Base-by-base conservation (phyloP, 139 green algal genomes). In the Tetradesmus obliquus region DNA sequence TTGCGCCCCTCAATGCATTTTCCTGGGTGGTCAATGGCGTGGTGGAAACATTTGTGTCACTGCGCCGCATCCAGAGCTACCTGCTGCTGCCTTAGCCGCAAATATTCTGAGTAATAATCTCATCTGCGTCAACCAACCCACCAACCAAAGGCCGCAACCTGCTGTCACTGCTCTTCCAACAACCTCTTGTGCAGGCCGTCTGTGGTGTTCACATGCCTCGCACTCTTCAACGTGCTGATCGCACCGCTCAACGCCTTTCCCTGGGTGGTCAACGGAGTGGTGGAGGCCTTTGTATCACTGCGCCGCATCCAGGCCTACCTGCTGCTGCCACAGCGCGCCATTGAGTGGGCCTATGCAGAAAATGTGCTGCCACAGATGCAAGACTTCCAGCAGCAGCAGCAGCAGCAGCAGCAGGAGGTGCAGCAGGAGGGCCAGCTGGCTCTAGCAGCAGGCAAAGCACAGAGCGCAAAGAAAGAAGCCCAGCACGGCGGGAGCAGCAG, bases 151-250 rank as follows among this genome's bases (percentile, higher is more conserved):
- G 32, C 32, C 32, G 32, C 32, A 45, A 45, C 32, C 32, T 45
- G 32, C 32, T 45, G 32, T 45, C 32, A 45, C 32, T 45, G 32
- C 32, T 45, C 32, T 45, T 0, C 32, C 32, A 45, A 45, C 32
- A 45, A 45, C 32, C 32, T 45, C 32, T 45, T 45, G 0, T 24
- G 5, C 79, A 91, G 66, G 69, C 89, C 89, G 8, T 72, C 79
- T n/a, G 82, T 86, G 2, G 89, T 92, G 6, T 99, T 99, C 91
- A 97, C 97, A 2, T 95, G 89, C 45, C 94, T 99, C 24, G 93
- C 97, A 6, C 96, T 99, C 2, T 99, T 99, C 95, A 95, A 97
- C 82, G 94, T 98, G 24, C 95, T 99, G n/a, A 96, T 97, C 5
- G 95, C 89, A 0, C 89, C 89, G 3, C 72, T 92, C 82, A 92